Percentiles rank a stretch among this genome's conserved stretches.
phyloP scores from a whole-genome alignment of 2,329 filamentous ascomycete species.

The Harringtonia lauricola region DNA sequence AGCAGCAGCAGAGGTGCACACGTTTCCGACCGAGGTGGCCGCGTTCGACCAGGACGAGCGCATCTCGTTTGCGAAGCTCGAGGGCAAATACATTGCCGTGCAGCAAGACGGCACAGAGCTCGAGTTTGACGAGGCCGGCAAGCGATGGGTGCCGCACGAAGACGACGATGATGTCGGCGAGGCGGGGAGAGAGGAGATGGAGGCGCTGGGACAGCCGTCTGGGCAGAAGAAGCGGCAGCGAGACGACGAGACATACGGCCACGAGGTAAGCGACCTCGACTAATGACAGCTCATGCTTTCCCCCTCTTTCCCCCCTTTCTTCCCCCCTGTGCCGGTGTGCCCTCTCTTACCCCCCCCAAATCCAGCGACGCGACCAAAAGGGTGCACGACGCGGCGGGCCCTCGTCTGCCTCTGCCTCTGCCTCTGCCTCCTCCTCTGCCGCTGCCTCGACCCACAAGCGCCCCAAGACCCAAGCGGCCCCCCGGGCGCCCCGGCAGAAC shows the following conservation, averaged over 20 bases:
- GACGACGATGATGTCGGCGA: constrained; percentile 16
- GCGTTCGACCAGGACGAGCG: constrained; percentile 70
- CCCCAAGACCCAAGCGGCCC: constrained; percentile 19
- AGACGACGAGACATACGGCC: constrained; percentile 25
- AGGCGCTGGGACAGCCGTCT: not conserved
- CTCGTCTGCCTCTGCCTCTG: no score
- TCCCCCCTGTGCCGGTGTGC: no score
- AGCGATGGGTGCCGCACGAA: constrained; percentile 58
- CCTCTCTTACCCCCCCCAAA: not conserved
- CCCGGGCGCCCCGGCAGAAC: constrained; percentile 53
- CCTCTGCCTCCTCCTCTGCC: no score
- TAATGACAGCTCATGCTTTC: not conserved
- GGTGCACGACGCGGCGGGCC: no score
- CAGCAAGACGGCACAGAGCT: constrained; percentile 77
- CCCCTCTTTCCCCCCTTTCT: constrained; percentile 5
- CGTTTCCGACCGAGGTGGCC: constrained; percentile 48
- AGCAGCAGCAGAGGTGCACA: constrained; percentile 19
- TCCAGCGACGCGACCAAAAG: not conserved
- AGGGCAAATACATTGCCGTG: constrained; percentile 74
- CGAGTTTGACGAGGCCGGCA: constrained; percentile 62
- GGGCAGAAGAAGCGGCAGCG: constrained; percentile 27
- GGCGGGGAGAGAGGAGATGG: constrained; percentile 11
- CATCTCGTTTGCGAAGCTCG: constrained; percentile 76
- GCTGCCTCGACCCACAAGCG: no score
- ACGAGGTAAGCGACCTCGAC: constrained; percentile 29